Evolutionary conservation across 2,329 filamentous ascomycete genomes (phyloP).

Genomic region (Chaetoscypha palmicola): DNA sequence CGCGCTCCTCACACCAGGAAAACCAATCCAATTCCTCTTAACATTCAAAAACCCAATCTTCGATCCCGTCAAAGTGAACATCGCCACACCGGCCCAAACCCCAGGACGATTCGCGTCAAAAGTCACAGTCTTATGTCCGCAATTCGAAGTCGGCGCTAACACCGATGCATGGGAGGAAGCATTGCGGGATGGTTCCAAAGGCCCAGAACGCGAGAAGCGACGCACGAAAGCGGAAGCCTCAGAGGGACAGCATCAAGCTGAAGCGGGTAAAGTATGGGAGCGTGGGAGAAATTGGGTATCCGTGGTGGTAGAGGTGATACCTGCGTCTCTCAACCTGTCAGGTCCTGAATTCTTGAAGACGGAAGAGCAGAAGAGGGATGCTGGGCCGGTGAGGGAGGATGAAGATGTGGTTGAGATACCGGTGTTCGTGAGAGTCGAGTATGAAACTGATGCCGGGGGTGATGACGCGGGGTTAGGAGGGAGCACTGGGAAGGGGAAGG

Average conservation of each 20-base stretch:
- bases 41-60: slow-evolving; percentile 94
- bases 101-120: slow-evolving; percentile 69
- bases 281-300: slow-evolving; percentile 90
- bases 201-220: slow-evolving; percentile 36
- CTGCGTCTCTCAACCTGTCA: slow-evolving; percentile 35
- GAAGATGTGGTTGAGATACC: slow-evolving; percentile 75
- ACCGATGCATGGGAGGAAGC: slow-evolving; percentile 94
- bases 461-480: slow-evolving; percentile 42
- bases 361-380: slow-evolving; percentile 34
- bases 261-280: slow-evolving; percentile 96
- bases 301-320: slow-evolving; percentile 84
- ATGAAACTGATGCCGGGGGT: slow-evolving; percentile 62
- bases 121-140: slow-evolving; percentile 87
- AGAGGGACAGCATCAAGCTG: slow-evolving; percentile 49
- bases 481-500: slow-evolving; percentile 44
- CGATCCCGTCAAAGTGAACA: slow-evolving; percentile 77
- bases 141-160: slow-evolving; percentile 91
- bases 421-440: slow-evolving; percentile 87
- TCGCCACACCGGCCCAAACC: slow-evolving; percentile 75
- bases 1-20: slow-evolving; percentile 31
- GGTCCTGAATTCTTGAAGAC: slow-evolving; percentile 24
- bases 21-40: slow-evolving; percentile 71
- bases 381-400: slow-evolving; percentile 47
- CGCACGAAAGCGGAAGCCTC: slow-evolving; percentile 29
- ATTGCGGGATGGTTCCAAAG: slow-evolving; percentile 39